Conservation (phyloP, 495 filamentous ascomycete genomes). For the Xylaria longipes region DNA sequence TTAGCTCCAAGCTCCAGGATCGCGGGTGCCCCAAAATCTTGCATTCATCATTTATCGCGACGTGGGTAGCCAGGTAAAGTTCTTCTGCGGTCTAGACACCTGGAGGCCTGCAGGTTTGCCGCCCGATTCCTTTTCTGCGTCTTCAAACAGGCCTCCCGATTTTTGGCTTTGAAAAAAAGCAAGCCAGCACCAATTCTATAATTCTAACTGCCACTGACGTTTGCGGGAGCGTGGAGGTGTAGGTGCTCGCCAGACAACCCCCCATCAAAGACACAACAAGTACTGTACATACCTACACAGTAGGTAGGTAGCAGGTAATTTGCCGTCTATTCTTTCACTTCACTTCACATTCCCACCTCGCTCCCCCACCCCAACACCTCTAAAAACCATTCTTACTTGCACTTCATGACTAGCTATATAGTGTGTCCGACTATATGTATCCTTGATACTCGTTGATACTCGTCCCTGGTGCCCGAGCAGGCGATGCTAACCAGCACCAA, state of each 20-base stretch:
- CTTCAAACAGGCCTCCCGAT: not conserved
- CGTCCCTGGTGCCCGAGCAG: not conserved
- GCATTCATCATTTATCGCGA: conserved; percentile 9
- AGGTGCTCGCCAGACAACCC: not conserved
- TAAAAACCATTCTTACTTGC: not conserved
- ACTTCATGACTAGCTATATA: not conserved
- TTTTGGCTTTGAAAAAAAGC: not conserved
- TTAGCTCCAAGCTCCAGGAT: conserved; percentile 15
- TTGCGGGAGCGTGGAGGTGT: not conserved
- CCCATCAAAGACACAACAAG: conserved; percentile 12
- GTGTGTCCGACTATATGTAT: not conserved
- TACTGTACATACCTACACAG: not conserved
- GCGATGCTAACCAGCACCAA: not conserved
- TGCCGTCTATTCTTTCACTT: conserved; percentile 2
- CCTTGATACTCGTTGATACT: not conserved
- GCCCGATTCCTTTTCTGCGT: not conserved
- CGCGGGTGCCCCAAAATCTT: conserved; percentile 19
- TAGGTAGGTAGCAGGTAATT: conserved; percentile 2
- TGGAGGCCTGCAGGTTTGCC: not conserved
- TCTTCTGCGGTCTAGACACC: conserved; percentile 3
- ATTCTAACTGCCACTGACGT: not conserved
- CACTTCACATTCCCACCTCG: not conserved
- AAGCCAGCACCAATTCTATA: not conserved
- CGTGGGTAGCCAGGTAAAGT: not conserved
- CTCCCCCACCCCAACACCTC: not conserved